Conservation (phyloP, 495 filamentous ascomycete genomes). For the Thozetella sp. region DNA sequence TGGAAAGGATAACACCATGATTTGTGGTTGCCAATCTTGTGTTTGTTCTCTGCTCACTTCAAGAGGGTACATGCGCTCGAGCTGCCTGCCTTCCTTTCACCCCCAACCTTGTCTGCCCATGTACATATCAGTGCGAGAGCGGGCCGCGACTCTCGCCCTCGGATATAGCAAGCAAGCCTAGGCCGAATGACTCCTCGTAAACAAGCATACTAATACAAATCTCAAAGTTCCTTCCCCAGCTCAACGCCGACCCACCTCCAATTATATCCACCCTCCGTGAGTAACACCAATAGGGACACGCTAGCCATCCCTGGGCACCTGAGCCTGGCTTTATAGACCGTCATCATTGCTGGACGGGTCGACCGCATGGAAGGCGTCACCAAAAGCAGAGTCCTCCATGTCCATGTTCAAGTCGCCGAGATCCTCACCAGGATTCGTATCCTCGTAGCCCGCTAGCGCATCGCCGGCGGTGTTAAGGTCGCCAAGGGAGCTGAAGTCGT, state of each 20-base stretch:
- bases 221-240: neutral
- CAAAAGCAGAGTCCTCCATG: conserved; percentile 59
- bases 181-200: neutral
- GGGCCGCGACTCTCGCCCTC: neutral
- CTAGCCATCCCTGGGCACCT: neutral
- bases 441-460: conserved; percentile 43
- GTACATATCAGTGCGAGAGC: too few species aligned
- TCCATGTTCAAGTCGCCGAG: conserved; percentile 45
- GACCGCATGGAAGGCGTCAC: conserved; percentile 57
- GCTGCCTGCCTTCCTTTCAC: too few species aligned
- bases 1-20: too few species aligned
- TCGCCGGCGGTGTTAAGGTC: conserved; percentile 54
- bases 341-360: conserved; percentile 17
- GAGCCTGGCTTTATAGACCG: neutral
- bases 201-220: neutral
- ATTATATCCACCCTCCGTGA: neutral
- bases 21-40: too few species aligned
- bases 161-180: neutral
- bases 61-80: too few species aligned
- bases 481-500: conserved; percentile 54
- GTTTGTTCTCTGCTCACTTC: too few species aligned
- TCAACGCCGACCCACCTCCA: neutral
- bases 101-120: too few species aligned
- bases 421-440: conserved; percentile 31
- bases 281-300: neutral